These are phyloP conservation scores for Phylloporus arenicola DNA, from an alignment of 768 basidiomycete genomes.

Conservation along the genomic window DNA sequence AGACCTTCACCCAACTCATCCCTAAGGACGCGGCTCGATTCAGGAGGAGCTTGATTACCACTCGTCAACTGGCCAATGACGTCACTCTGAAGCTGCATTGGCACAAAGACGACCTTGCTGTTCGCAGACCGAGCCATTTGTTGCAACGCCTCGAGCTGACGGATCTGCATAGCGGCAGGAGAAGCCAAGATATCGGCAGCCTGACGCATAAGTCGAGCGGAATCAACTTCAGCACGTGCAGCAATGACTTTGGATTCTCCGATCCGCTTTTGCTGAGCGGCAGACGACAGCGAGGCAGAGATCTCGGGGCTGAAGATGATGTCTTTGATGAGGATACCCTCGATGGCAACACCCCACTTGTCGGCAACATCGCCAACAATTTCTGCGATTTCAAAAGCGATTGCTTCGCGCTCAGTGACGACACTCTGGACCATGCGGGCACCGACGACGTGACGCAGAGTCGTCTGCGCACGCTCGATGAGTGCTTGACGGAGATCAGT, in stretches of 20 bases:
- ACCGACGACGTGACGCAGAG: constrained; percentile 94
- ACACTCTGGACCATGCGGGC: constrained; percentile 92
- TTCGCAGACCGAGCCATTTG: constrained; percentile 87
- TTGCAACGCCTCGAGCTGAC: constrained; percentile 94
- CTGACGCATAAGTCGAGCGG: constrained; percentile 93
- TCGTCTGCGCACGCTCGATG: constrained; percentile 85
- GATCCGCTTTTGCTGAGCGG: constrained; percentile 95
- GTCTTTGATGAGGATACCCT: constrained; percentile 93
- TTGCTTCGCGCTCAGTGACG: constrained; percentile 94
- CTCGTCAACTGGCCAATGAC: constrained; percentile 44
- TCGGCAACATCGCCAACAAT: constrained; percentile 89
- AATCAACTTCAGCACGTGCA: constrained; percentile 91
- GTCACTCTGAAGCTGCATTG: constrained; percentile 84
- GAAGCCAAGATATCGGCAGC: constrained; percentile 93
- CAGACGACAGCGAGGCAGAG: constrained; percentile 85
- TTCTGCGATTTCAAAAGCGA: constrained; percentile 94
- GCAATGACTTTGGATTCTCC: constrained; percentile 97
- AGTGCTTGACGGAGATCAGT: constrained; percentile 82
- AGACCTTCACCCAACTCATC: constrained; percentile 24
- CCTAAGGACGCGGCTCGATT: constrained; percentile 15
- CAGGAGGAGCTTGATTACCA: constrained; percentile 19
- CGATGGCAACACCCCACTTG: constrained; percentile 96
- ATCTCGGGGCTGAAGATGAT: constrained; percentile 91
- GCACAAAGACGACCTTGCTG: constrained; percentile 92
- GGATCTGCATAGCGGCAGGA: constrained; percentile 96